Evolutionary conservation across 805 yeast genomes (phyloP).

Genomic region (Saturnispora serradocipensis): DNA sequence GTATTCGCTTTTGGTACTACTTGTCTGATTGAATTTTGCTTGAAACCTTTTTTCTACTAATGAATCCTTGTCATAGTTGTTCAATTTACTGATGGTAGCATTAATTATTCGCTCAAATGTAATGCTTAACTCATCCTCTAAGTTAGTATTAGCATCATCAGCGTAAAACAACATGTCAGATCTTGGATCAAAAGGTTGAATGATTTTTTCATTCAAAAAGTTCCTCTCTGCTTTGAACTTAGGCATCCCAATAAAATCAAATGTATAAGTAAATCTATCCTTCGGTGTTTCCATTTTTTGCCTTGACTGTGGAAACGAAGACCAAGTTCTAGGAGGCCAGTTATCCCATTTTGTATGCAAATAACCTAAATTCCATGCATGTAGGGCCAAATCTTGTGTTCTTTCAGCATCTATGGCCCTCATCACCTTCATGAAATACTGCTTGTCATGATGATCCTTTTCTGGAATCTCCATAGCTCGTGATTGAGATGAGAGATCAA

Average conservation of each 20-base stretch:
- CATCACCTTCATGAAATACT: background rate
- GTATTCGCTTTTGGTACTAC: background rate
- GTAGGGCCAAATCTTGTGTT: constrained; percentile 3
- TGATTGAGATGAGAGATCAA: background rate
- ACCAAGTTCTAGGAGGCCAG: constrained; percentile 5
- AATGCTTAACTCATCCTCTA: background rate
- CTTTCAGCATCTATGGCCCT: background rate
- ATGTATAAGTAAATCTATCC: background rate
- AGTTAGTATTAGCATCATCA: background rate
- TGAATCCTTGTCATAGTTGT: background rate
- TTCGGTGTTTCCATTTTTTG: background rate
- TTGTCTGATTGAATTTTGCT: background rate
- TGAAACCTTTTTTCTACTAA: background rate
- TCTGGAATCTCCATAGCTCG: background rate
- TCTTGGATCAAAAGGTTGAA: background rate
- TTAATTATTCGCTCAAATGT: background rate
- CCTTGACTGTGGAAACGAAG: background rate
- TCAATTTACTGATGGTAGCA: background rate
- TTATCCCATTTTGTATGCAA: constrained; percentile 3
- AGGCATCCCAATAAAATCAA: background rate
- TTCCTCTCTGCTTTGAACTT: background rate
- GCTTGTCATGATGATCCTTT: background rate
- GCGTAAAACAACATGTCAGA: background rate
- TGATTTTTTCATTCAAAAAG: background rate
- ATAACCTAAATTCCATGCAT: constrained; percentile 5